These are phyloP conservation scores for Paxillus rubicundulus DNA, from an alignment of 768 basidiomycete species.

Conservation along the genomic window DNA sequence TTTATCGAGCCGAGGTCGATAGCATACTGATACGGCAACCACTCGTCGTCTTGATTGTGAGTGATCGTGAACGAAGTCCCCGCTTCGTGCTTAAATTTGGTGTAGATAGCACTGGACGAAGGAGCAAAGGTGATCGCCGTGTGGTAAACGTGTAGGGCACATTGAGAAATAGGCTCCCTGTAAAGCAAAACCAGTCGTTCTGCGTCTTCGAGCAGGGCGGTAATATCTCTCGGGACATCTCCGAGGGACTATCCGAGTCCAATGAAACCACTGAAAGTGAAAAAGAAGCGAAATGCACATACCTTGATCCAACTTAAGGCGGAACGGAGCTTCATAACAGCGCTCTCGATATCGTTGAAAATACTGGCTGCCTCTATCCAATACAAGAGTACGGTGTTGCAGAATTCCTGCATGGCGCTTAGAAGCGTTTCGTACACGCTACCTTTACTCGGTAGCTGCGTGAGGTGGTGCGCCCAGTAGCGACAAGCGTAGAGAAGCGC, in stretches of 20 bases:
- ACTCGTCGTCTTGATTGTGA: background rate
- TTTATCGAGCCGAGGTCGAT: conserved; percentile 9
- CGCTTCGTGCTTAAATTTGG: conserved; percentile 9
- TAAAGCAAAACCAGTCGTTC: conserved; percentile 18
- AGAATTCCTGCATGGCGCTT: conserved; percentile 10
- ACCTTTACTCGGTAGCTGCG: conserved; percentile 8
- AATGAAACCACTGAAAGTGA: background rate
- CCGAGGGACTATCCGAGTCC: background rate
- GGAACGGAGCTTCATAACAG: conserved; percentile 14
- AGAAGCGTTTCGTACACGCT: conserved; percentile 11
- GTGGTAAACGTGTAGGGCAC: conserved; percentile 18
- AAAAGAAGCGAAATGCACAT: background rate
- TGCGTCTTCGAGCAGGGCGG: conserved; percentile 15
- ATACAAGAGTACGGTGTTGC: conserved; percentile 9
- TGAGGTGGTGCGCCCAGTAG: conserved; percentile 17
- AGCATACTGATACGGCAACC: background rate
- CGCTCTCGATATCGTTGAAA: conserved; percentile 15
- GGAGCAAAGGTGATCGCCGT: conserved; percentile 7
- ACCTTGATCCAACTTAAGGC: conserved; percentile 17
- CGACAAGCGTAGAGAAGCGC: conserved; percentile 16
- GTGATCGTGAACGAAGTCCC: background rate
- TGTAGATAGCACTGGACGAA: background rate
- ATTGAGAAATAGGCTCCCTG: conserved; percentile 20
- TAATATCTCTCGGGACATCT: conserved; percentile 1
- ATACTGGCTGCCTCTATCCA: conserved; percentile 21